Conservation (phyloP, 176 grass and related monocot genomes). For the Triticum turgidum region DNA sequence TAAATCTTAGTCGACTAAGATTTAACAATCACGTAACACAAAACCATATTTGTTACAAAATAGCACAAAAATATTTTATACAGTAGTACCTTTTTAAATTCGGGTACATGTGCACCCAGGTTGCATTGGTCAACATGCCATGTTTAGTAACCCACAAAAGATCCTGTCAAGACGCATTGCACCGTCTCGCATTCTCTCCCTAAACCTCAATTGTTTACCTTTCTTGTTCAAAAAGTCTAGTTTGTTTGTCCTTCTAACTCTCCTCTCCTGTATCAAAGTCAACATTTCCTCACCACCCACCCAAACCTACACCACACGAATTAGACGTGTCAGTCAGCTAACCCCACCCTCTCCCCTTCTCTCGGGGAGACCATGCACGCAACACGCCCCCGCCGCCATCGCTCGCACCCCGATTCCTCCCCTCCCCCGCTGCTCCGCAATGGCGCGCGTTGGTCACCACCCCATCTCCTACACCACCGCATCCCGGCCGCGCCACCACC, state of each 20-base stretch:
- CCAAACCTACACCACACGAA: constrained; percentile 47
- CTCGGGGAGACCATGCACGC: background rate
- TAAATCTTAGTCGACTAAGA: too few relatives aligned
- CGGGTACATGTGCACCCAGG: too few relatives aligned
- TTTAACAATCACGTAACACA: too few relatives aligned
- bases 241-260: too few relatives aligned
- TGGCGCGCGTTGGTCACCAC: constrained; percentile 55
- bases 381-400: constrained; percentile 17
- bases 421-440: background rate
- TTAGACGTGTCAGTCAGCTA: constrained; percentile 60
- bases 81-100: too few relatives aligned
- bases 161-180: background rate
- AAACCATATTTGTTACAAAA: too few relatives aligned
- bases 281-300: constrained; percentile 42
- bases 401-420: background rate
- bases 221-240: too few relatives aligned
- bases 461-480: constrained; percentile 32
- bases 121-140: too few relatives aligned
- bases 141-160: background rate
- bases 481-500: background rate
- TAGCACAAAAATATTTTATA: too few relatives aligned
- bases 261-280: background rate
- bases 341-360: constrained; percentile 54
- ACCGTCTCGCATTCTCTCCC: background rate
- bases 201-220: too few relatives aligned